Conservation (phyloP, 805 yeast genomes). For the Lipomyces anomalus region DNA sequence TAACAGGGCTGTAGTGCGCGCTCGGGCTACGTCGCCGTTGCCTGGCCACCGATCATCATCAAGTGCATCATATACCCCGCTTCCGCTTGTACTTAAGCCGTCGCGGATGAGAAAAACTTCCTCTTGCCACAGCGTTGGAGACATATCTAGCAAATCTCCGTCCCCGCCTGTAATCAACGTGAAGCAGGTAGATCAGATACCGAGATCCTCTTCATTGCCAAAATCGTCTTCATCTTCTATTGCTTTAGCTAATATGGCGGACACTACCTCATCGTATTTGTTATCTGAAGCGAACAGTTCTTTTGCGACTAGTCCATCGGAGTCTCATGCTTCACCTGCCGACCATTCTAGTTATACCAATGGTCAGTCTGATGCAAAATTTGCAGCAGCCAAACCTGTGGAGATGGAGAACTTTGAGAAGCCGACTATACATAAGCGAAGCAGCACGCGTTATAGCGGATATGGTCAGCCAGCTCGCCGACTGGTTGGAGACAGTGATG, state of each 20-base stretch:
- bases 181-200: not conserved
- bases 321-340: not conserved
- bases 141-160: not conserved
- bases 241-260: too few species aligned
- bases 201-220: not conserved
- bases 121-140: constrained; percentile 7
- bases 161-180: not conserved
- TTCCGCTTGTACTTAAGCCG: not conserved
- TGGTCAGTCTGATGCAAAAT: not conserved
- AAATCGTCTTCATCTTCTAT: too few species aligned
- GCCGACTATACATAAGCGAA: not conserved
- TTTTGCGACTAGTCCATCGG: too few species aligned
- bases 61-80: too few species aligned
- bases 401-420: not conserved
- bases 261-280: too few species aligned
- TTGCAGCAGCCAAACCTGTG: not conserved
- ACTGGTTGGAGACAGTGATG: constrained; percentile 7
- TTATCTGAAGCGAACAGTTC: too few species aligned
- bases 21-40: constrained; percentile 8
- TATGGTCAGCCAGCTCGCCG: constrained; percentile 5
- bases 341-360: not conserved
- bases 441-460: not conserved
- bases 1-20: constrained; percentile 4
- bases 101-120: constrained; percentile 3
- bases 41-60: constrained; percentile 1